Evolutionary conservation across 192 early-diverging fungal genomes (phyloP).

Genomic region (Coemansia sp.): DNA sequence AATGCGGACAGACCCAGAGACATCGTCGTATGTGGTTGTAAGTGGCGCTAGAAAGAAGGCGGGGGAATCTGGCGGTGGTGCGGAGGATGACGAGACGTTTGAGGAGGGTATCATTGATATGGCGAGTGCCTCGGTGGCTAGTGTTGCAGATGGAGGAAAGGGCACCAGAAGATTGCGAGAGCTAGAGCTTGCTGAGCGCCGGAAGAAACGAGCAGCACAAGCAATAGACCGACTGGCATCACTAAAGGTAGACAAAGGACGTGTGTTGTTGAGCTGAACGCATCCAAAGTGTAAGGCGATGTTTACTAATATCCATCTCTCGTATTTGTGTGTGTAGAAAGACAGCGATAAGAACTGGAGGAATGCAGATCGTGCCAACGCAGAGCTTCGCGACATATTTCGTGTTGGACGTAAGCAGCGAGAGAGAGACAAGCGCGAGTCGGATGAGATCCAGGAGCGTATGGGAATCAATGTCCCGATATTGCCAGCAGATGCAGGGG

Average conservation of each 20-base stretch:
- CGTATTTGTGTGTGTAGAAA: conserved; percentile 46
- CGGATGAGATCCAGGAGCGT: conserved; percentile 59
- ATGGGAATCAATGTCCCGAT: conserved; percentile 64
- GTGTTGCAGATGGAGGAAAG: conserved; percentile 56
- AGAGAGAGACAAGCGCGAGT: conserved; percentile 54
- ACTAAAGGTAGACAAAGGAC: conserved; percentile 17
- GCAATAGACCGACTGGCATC: conserved; percentile 57
- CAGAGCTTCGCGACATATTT: conserved; percentile 71
- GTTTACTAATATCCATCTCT: not conserved
- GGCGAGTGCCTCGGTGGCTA: conserved; percentile 49
- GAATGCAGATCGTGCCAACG: conserved; percentile 77
- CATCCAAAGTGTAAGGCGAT: not conserved
- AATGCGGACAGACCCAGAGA: conserved; percentile 94
- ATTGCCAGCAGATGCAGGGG: conserved; percentile 56
- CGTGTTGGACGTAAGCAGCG: conserved; percentile 66
- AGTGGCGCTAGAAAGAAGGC: conserved; percentile 65
- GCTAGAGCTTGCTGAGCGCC: conserved; percentile 63
- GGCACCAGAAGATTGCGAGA: conserved; percentile 23
- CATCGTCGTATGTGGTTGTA: conserved; percentile 40
- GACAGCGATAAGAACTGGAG: conserved; percentile 75
- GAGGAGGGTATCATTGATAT: conserved; percentile 66
- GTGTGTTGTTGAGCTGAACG: not conserved
- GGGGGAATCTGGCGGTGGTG: conserved; percentile 47
- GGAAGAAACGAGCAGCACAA: conserved; percentile 57
- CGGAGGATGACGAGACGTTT: conserved; percentile 9